phyloP scores from a whole-genome alignment of 495 filamentous ascomycete species.

The Clohesyomyces aquaticus region DNA sequence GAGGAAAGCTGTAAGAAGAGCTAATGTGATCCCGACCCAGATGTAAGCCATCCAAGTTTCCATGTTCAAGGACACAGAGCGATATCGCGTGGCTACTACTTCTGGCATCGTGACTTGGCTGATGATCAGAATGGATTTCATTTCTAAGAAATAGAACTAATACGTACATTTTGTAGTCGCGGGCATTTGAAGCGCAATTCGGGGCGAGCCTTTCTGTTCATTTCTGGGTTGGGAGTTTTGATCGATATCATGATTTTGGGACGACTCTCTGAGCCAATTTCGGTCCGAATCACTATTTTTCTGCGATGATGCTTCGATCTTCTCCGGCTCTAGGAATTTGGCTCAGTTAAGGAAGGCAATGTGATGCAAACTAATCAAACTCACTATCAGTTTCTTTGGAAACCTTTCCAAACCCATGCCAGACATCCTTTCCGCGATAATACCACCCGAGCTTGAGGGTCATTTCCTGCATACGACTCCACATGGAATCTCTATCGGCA shows the following conservation, averaged over 20 bases:
- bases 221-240: too few species aligned
- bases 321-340: not conserved
- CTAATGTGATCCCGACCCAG: not conserved
- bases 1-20: not conserved
- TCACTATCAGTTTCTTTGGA: not conserved
- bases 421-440: not conserved
- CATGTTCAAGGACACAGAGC: not conserved
- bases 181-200: not conserved
- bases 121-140: not conserved
- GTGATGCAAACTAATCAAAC: not conserved
- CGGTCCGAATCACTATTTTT: too few species aligned
- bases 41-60: not conserved
- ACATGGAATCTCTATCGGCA: not conserved
- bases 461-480: not conserved
- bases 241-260: too few species aligned
- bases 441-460: not conserved
- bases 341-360: not conserved
- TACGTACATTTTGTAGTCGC: not conserved
- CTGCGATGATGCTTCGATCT: not conserved
- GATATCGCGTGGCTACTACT: not conserved
- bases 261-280: too few species aligned
- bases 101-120: not conserved
- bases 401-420: conserved; percentile 2
- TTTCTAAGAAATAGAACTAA: not conserved
- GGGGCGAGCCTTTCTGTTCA: too few species aligned